Conservation (phyloP, 139 green algal genomes). For the Volvox africanus region DNA sequence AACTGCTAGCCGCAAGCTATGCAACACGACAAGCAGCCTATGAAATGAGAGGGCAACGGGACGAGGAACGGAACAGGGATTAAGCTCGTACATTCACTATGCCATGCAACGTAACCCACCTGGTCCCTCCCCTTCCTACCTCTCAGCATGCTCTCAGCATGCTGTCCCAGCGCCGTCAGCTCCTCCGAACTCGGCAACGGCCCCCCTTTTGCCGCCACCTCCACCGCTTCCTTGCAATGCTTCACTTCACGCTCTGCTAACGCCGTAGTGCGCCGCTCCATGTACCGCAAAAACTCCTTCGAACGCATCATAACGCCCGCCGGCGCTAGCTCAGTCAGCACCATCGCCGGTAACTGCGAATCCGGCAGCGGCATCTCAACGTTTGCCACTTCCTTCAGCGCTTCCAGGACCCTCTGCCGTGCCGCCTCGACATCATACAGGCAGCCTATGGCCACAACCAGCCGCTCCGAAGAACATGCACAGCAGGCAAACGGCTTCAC, state of each 20-base stretch:
- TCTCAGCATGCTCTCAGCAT: background rate
- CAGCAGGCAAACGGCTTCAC: constrained; percentile 62
- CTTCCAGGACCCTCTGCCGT: background rate
- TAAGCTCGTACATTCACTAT: too few species aligned
- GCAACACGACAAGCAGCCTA: too few species aligned
- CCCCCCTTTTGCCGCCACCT: background rate
- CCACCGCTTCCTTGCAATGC: background rate
- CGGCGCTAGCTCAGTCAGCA: background rate
- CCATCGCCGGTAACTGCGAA: background rate
- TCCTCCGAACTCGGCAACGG: background rate
- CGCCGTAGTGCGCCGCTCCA: background rate
- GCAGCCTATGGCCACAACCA: constrained; percentile 51
- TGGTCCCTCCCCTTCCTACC: background rate
- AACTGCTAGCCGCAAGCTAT: too few species aligned
- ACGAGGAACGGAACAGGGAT: too few species aligned
- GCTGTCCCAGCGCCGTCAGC: background rate
- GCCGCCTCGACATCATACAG: constrained; percentile 19
- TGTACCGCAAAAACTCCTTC: background rate
- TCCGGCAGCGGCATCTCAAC: background rate
- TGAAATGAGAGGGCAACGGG: too few species aligned
- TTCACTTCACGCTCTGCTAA: background rate
- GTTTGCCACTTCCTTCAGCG: background rate
- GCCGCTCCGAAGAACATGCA: constrained; percentile 34
- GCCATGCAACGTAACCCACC: too few species aligned
- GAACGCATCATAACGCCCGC: background rate